These are phyloP conservation scores for Pseudozyma thailandica DNA, from an alignment of 1,284 basidiomycete genomes.

Conservation along the genomic window DNA sequence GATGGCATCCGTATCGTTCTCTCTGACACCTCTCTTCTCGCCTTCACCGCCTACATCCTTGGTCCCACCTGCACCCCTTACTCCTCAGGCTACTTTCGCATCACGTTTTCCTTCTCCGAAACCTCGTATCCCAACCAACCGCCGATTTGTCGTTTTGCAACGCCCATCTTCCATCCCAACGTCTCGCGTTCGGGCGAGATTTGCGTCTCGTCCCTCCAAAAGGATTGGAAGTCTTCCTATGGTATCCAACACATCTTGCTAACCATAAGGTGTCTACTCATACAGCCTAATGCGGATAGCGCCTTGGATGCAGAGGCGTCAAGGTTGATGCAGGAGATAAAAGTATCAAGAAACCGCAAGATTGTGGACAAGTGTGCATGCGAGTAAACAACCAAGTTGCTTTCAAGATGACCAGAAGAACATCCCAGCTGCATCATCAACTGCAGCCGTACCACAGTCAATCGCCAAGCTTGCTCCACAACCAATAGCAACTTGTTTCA, in stretches of 20 bases:
- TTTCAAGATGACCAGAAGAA: slow-evolving; percentile 5
- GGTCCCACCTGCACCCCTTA: slow-evolving; percentile 85
- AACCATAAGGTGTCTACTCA: slow-evolving; percentile 86
- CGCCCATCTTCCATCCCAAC: slow-evolving; percentile 91
- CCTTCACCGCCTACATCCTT: slow-evolving; percentile 33
- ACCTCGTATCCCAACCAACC: slow-evolving; percentile 45
- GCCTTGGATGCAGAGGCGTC: slow-evolving; percentile 94
- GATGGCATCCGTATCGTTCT: slow-evolving; percentile 35
- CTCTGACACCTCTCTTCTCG: slow-evolving; percentile 41
- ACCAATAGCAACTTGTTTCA: neutral
- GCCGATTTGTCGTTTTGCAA: slow-evolving; percentile 28
- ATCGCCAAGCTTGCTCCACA: neutral
- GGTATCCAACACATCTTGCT: slow-evolving; percentile 89
- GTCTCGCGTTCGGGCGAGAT: slow-evolving; percentile 90
- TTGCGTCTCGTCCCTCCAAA: slow-evolving; percentile 96
- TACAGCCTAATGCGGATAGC: slow-evolving; percentile 94
- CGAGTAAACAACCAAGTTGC: slow-evolving; percentile 70
- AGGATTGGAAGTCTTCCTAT: slow-evolving; percentile 92
- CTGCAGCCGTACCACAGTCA: neutral
- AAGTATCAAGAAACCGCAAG: slow-evolving; percentile 83
- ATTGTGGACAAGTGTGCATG: slow-evolving; percentile 86
- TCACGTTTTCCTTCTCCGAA: slow-evolving; percentile 45
- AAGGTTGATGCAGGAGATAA: slow-evolving; percentile 87
- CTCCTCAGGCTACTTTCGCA: slow-evolving; percentile 64
- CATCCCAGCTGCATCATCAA: neutral